phyloP scores from a whole-genome alignment of 495 filamentous ascomycete species.

The Podospora tetraspora region DNA sequence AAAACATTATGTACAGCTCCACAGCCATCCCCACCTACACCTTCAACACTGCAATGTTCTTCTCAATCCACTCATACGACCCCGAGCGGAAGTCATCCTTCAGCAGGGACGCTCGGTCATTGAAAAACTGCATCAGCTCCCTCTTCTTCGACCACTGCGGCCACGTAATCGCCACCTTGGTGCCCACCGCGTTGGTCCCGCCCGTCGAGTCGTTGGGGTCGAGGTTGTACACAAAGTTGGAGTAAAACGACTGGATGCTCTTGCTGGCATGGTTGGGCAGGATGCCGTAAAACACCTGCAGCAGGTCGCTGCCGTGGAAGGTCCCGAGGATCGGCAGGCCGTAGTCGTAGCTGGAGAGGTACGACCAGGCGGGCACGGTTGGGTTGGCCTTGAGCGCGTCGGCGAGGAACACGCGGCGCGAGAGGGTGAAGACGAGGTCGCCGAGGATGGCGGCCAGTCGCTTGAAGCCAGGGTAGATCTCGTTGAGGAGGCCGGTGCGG shows the following conservation, averaged over 20 bases:
- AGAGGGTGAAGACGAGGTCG: conserved; percentile 61
- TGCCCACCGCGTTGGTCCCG: conserved; percentile 27
- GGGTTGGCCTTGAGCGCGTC: conserved; percentile 40
- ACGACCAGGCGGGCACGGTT: conserved; percentile 61
- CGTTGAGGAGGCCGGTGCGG: conserved; percentile 56
- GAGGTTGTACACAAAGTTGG: conserved; percentile 59
- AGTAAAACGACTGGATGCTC: conserved; percentile 57
- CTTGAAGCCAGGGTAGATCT: conserved; percentile 69
- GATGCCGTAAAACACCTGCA: conserved; percentile 61
- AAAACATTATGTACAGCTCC: neutral
- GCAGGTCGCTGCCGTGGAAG: conserved; percentile 62
- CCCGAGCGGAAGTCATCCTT: conserved; percentile 56
- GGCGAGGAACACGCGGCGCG: conserved; percentile 54
- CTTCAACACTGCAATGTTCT: conserved; percentile 43
- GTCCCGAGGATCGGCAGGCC: conserved; percentile 67
- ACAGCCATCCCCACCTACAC: conserved; percentile 37
- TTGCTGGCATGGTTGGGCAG: conserved; percentile 56
- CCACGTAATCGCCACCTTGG: conserved; percentile 46
- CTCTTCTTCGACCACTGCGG: conserved; percentile 52
- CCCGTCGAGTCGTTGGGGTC: conserved; percentile 55
- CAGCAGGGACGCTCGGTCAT: conserved; percentile 38
- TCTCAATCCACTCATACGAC: conserved; percentile 43
- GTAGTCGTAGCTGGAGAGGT: conserved; percentile 61
- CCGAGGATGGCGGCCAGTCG: conserved; percentile 70
- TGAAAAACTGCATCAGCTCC: conserved; percentile 55